A percentile compares a stretch with the other conserved stretches of the same genome.
phyloP scores from a whole-genome alignment of 2,329 filamentous ascomycete species.

The Colletotrichum liriopes region DNA sequence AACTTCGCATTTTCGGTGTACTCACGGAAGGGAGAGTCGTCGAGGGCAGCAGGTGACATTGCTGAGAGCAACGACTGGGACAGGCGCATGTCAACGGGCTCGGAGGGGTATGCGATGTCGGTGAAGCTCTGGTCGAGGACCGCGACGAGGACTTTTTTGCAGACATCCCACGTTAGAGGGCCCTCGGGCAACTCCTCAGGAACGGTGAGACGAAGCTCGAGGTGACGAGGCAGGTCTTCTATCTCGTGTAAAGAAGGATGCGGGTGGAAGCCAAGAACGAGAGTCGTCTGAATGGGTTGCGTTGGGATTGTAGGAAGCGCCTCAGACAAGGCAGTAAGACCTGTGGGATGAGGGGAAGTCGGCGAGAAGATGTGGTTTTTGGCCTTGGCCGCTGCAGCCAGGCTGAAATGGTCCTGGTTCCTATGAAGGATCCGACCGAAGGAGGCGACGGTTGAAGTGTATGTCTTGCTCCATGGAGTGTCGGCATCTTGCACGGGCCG shows the following conservation, averaged over 20 bases:
- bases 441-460: constrained; percentile 55
- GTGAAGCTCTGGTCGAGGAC: constrained; percentile 55
- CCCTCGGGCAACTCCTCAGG: constrained; percentile 38
- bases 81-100: constrained; percentile 66
- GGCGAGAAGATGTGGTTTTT: constrained; percentile 60
- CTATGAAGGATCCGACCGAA: constrained; percentile 69
- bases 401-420: constrained; percentile 33
- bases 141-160: constrained; percentile 52
- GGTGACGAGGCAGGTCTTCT: constrained; percentile 17
- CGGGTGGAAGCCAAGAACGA: constrained; percentile 62
- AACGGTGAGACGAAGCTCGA: constrained; percentile 42
- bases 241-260: constrained; percentile 10
- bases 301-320: constrained; percentile 43
- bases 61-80: constrained; percentile 54
- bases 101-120: constrained; percentile 63
- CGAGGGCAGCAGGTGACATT: constrained; percentile 42
- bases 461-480: constrained; percentile 20
- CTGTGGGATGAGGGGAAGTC: constrained; percentile 62
- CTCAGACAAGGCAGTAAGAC: constrained; percentile 53
- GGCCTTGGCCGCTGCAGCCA: constrained; percentile 7
- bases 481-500: background rate
- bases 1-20: constrained; percentile 65
- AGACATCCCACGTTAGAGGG: constrained; percentile 41
- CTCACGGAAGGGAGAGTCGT: constrained; percentile 53
- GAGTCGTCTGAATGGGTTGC: constrained; percentile 46